Evolutionary conservation across 192 early-diverging fungal species (phyloP).

Genomic region (Linnemannia exigua): DNA sequence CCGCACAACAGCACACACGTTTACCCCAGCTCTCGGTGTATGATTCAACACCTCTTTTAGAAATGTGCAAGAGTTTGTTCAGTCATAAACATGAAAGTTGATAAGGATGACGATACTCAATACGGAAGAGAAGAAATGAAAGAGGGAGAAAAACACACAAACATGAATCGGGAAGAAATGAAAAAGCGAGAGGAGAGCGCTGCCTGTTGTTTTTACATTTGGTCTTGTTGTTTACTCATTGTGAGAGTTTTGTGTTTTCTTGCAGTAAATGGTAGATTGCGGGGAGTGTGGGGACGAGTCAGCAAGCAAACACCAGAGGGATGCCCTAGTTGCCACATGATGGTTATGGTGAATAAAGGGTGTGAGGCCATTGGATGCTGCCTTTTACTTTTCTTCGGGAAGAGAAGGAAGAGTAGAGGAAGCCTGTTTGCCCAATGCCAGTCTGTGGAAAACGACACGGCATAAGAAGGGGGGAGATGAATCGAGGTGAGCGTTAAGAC

Average conservation of each 20-base stretch:
- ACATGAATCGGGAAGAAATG: slow-evolving; percentile 4
- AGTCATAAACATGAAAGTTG: not conserved
- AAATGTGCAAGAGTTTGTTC: not conserved
- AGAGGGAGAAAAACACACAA: not conserved
- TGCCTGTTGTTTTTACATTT: not conserved
- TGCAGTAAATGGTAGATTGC: slow-evolving; percentile 33
- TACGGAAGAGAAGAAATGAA: not conserved
- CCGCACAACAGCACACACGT: not conserved
- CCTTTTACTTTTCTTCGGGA: not conserved
- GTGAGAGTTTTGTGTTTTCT: slow-evolving; percentile 9
- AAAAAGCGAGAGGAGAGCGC: not conserved
- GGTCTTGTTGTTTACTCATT: not conserved
- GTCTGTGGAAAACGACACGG: not conserved
- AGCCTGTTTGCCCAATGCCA: not conserved
- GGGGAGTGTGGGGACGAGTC: slow-evolving; percentile 10
- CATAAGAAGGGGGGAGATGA: not conserved
- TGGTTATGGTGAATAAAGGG: not conserved
- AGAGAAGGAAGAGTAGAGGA: not conserved
- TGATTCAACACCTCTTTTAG: not conserved
- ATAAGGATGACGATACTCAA: not conserved
- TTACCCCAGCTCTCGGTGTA: not conserved
- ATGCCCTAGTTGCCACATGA: not conserved
- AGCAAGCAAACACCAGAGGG: not conserved
- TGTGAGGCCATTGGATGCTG: not conserved
- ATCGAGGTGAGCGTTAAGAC: not conserved